Evolutionary conservation across 2,329 filamentous ascomycete species (phyloP).

Genomic region (Phialemoniopsis sp.): DNA sequence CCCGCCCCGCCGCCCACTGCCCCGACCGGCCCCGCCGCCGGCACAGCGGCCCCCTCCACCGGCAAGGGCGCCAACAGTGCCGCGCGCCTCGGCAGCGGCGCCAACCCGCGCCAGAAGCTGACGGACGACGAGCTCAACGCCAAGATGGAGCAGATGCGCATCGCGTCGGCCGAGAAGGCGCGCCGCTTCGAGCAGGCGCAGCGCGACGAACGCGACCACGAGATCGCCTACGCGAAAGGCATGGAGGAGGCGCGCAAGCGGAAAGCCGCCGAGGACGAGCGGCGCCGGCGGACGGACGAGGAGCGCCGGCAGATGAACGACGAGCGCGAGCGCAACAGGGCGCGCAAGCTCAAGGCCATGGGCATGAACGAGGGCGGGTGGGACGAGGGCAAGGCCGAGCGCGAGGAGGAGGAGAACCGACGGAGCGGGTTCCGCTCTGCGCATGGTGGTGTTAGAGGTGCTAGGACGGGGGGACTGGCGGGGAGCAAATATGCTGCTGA

Average conservation of each 20-base stretch:
- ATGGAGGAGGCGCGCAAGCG: conserved; percentile 51
- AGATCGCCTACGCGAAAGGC: conserved; percentile 49
- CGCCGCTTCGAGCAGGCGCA: conserved; percentile 56
- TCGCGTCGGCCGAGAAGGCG: conserved; percentile 53
- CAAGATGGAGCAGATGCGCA: conserved; percentile 59
- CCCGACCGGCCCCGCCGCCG: conserved; percentile 5
- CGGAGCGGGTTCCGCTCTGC: conserved; percentile 6
- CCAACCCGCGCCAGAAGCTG: conserved; percentile 56
- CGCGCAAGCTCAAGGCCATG: conserved; percentile 58
- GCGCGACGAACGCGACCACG: conserved; percentile 52
- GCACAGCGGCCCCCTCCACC: conserved; percentile 12
- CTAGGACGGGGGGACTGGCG: conserved; percentile 2
- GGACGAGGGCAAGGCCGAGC: conserved; percentile 53
- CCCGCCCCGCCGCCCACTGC: conserved; percentile 13
- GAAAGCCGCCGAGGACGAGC: conserved; percentile 47
- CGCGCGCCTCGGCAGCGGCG: conserved; percentile 46
- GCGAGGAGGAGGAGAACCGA: conserved; percentile 33
- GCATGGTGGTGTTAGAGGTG: conserved; percentile 9
- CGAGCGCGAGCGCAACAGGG: conserved; percentile 55
- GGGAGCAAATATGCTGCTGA: conserved; percentile 1
- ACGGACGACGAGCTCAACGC: conserved; percentile 54
- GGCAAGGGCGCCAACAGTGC: conserved; percentile 28
- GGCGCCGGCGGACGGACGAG: conserved; percentile 45
- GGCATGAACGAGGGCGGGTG: conserved; percentile 48
- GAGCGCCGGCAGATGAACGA: conserved; percentile 49